Evolutionary conservation across 805 yeast species (phyloP).

Genomic region (Torulaspora maleeae): DNA sequence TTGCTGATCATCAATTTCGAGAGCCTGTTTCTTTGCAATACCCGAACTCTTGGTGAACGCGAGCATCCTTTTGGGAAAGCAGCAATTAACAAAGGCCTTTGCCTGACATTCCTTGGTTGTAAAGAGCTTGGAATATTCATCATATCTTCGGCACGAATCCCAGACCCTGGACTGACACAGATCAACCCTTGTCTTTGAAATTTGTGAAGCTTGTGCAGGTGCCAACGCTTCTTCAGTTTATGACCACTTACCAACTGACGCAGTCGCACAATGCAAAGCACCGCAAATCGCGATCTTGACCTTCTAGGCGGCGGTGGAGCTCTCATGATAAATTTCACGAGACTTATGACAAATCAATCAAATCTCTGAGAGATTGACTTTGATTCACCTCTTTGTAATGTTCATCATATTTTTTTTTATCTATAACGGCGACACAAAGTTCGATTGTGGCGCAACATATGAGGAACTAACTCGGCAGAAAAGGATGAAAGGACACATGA

Average conservation of each 20-base stretch:
- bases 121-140: slow-evolving; percentile 23
- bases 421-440: slow-evolving; percentile 1
- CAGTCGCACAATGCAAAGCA: slow-evolving; percentile 14
- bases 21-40: slow-evolving; percentile 24
- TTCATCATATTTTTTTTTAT: background rate
- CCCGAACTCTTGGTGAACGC: slow-evolving; percentile 25
- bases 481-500: background rate
- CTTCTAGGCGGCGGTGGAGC: slow-evolving; percentile 34
- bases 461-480: background rate
- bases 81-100: slow-evolving; percentile 32
- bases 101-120: slow-evolving; percentile 14
- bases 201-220: slow-evolving; percentile 23
- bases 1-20: slow-evolving; percentile 24
- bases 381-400: background rate
- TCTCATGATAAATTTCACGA: slow-evolving; percentile 22
- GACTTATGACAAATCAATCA: too few species aligned
- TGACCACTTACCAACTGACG: slow-evolving; percentile 19
- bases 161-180: slow-evolving; percentile 17
- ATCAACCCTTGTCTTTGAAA: slow-evolving; percentile 8
- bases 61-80: slow-evolving; percentile 29
- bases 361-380: too few species aligned
- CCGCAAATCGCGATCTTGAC: slow-evolving; percentile 21
- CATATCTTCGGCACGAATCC: slow-evolving; percentile 25
- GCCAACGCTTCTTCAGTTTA: slow-evolving; percentile 23
- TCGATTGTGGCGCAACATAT: background rate